Conservation (phyloP, 495 filamentous ascomycete genomes). For the Penicillium bovifimosum region DNA sequence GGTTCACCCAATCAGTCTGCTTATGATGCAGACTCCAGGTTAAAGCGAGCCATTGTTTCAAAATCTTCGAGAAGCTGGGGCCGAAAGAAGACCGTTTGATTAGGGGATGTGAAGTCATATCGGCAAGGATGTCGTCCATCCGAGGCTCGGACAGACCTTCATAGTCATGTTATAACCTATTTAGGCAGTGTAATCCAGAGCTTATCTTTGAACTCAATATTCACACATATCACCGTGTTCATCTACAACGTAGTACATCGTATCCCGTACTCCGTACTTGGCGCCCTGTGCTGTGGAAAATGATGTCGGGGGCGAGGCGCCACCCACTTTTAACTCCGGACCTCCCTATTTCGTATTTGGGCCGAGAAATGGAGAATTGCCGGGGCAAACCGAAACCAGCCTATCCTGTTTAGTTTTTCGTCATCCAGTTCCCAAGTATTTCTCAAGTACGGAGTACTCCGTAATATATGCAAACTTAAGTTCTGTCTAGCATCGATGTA, state of each 20-base stretch:
- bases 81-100: no score
- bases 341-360: neutral
- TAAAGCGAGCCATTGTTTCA: neutral
- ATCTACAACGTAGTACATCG: no score
- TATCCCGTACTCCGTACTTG: no score
- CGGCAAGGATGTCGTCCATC: no score
- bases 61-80: conserved; percentile 2
- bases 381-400: neutral
- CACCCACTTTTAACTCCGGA: neutral
- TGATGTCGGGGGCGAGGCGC: neutral
- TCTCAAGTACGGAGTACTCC: no score
- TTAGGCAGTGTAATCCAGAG: neutral
- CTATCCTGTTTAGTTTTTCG: neutral
- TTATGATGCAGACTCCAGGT: neutral
- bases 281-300: no score
- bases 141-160: no score
- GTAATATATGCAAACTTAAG: no score
- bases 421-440: no score
- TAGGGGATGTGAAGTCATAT: no score
- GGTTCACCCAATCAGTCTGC: neutral
- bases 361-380: neutral
- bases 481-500: no score
- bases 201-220: neutral
- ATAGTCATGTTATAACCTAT: neutral
- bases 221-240: no score